Evolutionary conservation across 2,329 filamentous ascomycete species (phyloP), one percentile per base, ranked within the genome.

Genomic region (Myriosclerotinia curreyana): DNA sequence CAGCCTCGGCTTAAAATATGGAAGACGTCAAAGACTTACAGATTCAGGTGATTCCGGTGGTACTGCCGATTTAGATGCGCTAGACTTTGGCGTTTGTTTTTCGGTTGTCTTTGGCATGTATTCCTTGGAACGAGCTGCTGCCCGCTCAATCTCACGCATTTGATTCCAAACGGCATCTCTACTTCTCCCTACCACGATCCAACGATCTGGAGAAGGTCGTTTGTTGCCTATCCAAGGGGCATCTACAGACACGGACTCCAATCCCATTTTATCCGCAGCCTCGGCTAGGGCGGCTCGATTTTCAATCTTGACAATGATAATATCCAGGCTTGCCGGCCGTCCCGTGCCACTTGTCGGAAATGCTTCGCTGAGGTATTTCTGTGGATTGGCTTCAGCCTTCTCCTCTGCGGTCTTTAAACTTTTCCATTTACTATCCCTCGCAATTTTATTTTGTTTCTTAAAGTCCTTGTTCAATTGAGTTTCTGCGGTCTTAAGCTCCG

Each of bases 91-190:
- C 14, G 34, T 51, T 56, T 25, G 34, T 17, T 50, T n/a, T 50
- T 61, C 58, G 20, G 5, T 53, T 25, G 42, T 54, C 34, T 56
- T 63, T 36, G 22, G 42, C 8, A 28, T 52, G 56, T n/a, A n/a
- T 42, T 66, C 51, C 48, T 65, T 65, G 12, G 60, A 59, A 42
- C 48, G 40, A 48, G 62, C n/a, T 17, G 50, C 49, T 38, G 66
- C 54, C 22, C 60, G 42, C 48, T 68, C 67, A 61, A 67, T 62
- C 11, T 68, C 60, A 48, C 65, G 53, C 66, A 68, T 66, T 56
- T 69, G 52, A 34, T 69, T 65, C 66, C 60, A 64, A 17, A 70
- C 65, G 53, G 64, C 64, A 55, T 69, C 65, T 56, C 64, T 62
- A 7, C 52, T 66, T 20, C 66, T 60, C n/a, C 67, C 68, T 46